Evolutionary conservation across 2,329 filamentous ascomycete genomes (phyloP), one percentile per base, ranked within the genome.

Genomic region (Rhinocladiella mackenziei): DNA sequence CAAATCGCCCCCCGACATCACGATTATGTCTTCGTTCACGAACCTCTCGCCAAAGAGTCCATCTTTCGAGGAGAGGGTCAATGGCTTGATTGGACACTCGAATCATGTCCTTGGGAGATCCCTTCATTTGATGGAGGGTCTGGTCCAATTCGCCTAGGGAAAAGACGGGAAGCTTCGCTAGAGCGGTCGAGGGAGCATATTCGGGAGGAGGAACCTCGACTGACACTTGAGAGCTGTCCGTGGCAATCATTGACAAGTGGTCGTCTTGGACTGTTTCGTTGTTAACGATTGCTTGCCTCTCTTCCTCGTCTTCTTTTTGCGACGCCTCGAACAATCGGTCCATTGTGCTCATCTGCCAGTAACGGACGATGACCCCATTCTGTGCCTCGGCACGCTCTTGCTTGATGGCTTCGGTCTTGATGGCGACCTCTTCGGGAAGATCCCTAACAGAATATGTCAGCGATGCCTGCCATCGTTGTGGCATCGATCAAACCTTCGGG

Each of bases 321-420:
- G 65, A 65, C 19, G 60, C 44, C 37, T 64, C 59, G 51, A 64
- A 67, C 13, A 70, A 48, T 4, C 58, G 50, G 41, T 65, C 62
- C 13, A 68, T 55, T n/a, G 60, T 59, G 33, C 61, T 65, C 39
- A 61, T 54, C 5, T 66, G 62, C 62, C 64, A 68, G 45, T 68
- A 66, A 29, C 65, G 59, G n/a, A 67, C 59, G 29, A 70, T 63
- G n/a, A 69, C 57, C 57, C 67, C 65, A 38, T 67, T 70, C 46
- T 70, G 66, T 3, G 60, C 60, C 42, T 69, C 67, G 2, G 62
- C 63, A 40, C 66, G 63, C 40, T 68, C 66, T 53, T 68, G 65
- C 7, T 59, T 60, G 42, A 67, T 59, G 10, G 55, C 45, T 35
- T 66, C 62, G 2, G 63, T 59, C 32, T 60, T 51, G 38, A 50